These are phyloP conservation scores for Vachellia collinsii DNA, from an alignment of 306 rosid species.

Conservation along the genomic window DNA sequence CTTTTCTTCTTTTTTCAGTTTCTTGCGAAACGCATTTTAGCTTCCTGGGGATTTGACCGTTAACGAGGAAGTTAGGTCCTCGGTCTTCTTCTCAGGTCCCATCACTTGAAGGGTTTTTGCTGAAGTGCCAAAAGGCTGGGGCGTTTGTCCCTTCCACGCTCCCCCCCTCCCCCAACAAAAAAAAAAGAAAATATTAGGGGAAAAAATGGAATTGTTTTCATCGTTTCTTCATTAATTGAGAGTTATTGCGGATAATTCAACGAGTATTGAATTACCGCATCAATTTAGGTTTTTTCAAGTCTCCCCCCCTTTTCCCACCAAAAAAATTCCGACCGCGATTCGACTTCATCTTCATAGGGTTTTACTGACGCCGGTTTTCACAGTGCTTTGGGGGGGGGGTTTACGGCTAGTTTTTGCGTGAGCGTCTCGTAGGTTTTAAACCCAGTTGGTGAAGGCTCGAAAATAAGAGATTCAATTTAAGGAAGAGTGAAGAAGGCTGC, in stretches of 20 bases:
- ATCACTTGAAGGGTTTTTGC: constrained; percentile 41
- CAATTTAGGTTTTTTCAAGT: constrained; percentile 21
- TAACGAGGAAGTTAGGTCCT: constrained; percentile 36
- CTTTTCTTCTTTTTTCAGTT: not conserved
- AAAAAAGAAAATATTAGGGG: not conserved
- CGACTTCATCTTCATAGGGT: constrained; percentile 7
- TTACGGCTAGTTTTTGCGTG: constrained; percentile 30
- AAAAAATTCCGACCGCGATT: not conserved
- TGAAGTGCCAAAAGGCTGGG: constrained; percentile 23
- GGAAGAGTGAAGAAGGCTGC: constrained; percentile 21
- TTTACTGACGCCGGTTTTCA: constrained; percentile 34
- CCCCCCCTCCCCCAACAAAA: not conserved
- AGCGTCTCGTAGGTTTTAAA: constrained; percentile 38
- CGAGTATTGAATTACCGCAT: constrained; percentile 2
- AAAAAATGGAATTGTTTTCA: not conserved
- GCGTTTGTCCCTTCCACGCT: constrained; percentile 33
- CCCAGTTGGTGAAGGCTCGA: constrained; percentile 17
- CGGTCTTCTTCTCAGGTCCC: constrained; percentile 28
- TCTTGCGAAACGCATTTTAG: constrained; percentile 9
- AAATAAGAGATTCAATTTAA: constrained; percentile 21
- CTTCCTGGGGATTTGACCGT: constrained; percentile 46
- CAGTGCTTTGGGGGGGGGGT: constrained; percentile 18
- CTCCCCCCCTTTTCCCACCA: not conserved
- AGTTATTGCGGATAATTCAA: constrained; percentile 1
- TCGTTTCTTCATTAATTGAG: constrained; percentile 14